phyloP scores from a whole-genome alignment of 495 filamentous ascomycete genomes.

The Tuber indicum region DNA sequence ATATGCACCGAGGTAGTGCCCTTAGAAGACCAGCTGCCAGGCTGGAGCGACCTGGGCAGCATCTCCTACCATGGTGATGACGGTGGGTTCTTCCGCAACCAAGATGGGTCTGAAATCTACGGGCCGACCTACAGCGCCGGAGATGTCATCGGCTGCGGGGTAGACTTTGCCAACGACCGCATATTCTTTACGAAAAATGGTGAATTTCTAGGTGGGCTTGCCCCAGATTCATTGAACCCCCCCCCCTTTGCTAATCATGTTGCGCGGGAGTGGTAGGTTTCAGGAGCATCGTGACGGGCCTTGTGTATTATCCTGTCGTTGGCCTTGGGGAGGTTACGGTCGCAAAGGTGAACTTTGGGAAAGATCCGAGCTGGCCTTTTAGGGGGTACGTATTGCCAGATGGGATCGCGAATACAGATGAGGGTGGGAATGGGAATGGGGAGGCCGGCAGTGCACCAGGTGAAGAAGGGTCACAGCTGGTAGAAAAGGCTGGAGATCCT shows the following conservation, averaged over 20 bases:
- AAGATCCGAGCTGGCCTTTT: neutral
- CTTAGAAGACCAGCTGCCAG: neutral
- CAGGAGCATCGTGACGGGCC: neutral
- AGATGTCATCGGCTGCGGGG: conserved; percentile 32
- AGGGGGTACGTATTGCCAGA: neutral
- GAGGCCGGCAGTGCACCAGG: too few species aligned
- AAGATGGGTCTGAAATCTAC: neutral
- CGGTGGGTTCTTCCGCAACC: neutral
- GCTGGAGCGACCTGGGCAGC: neutral
- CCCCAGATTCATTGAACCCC: too few species aligned
- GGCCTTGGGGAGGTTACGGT: neutral
- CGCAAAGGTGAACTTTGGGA: neutral
- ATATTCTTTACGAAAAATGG: conserved; percentile 26
- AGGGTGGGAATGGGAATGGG: neutral
- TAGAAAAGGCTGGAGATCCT: neutral
- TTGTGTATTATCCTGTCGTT: neutral
- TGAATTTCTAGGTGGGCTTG: conserved; percentile 3
- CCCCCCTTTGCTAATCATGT: neutral
- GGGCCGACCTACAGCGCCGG: conserved; percentile 8
- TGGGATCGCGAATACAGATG: neutral
- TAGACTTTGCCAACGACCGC: conserved; percentile 18
- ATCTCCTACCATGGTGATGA: conserved; percentile 18
- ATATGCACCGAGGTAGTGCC: neutral
- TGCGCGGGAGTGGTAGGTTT: neutral
- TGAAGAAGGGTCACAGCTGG: too few species aligned